phyloP scores from a whole-genome alignment of 345 rosid genomes.

The sweet orange (Citrus sinensis) region DVS_A1.0 CM039165.1:31154501-31155000 shows the following conservation, averaged over 20 bases:
- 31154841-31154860: slow-evolving; percentile 23
- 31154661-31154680: neutral
- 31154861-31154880: slow-evolving; percentile 20
- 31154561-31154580: neutral
- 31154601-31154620: neutral
- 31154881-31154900: neutral
- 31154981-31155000: neutral
- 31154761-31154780: neutral
- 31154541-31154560: neutral
- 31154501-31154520: neutral
- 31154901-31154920: neutral
- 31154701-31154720: neutral
- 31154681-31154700: neutral
- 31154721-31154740: neutral
- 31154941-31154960: neutral
- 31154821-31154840: neutral
- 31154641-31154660: neutral
- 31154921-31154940: neutral
- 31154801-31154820: neutral
- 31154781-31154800: no score
- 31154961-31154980: neutral
- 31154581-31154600: neutral
- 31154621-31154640: neutral
- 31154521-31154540: neutral
- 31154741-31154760: neutral